Evolutionary conservation across 1,284 basidiomycete genomes (phyloP), one percentile per base, ranked within the genome.

Genomic region (Fomitopsis palustris): DNA sequence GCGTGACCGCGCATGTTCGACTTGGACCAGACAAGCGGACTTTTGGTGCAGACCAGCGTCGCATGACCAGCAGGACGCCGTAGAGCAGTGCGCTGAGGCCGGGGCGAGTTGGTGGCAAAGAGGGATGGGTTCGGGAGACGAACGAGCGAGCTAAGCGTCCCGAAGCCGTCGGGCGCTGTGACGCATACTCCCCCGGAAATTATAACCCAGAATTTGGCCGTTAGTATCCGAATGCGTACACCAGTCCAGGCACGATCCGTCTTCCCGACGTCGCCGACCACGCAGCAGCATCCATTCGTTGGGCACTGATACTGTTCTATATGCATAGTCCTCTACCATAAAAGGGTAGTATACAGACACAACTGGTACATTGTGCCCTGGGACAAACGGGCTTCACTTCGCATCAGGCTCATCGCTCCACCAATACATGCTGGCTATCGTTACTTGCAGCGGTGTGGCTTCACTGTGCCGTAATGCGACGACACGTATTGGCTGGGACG

Each of bases 61-160:
- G 67, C 74, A 76, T 76, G 69, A 69, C 70, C 69, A 68, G 68
- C 64, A 69, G 61, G 66, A 67, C 65, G 66, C 67, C 29, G 27
- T 47, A 61, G 38, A 43, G 59, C 59, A 55, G 49, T 49, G 37
- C 41, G 63, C 39, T 12, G 56, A 25, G 39, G 38, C 16, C 0
- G 6, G 42, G 10, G 37, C 31, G 56, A 38, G 12, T 37, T 29
- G 54, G 49, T 17, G 43, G 10, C 25, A 29, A 31, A 35, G 31
- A 23, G 33, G 19, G 31, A 37, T 35, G 16, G 33, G 33, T 33
- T 33, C 29, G 9, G 49, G 16, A 52, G 33, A 31, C 31, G 14
- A 35, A 52, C 29, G 19, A 35, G 25, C 21, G 9, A 33, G 31
- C 31, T 33, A 23, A 16, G 49, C 31, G 31, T 33, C 33, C 29